A percentile compares a stretch with the other conserved stretches of the same genome.
Conservation (phyloP, 225 moss, liverwort and hornwort species). For the Bryoerythrophyllum caledonicum region DNA sequence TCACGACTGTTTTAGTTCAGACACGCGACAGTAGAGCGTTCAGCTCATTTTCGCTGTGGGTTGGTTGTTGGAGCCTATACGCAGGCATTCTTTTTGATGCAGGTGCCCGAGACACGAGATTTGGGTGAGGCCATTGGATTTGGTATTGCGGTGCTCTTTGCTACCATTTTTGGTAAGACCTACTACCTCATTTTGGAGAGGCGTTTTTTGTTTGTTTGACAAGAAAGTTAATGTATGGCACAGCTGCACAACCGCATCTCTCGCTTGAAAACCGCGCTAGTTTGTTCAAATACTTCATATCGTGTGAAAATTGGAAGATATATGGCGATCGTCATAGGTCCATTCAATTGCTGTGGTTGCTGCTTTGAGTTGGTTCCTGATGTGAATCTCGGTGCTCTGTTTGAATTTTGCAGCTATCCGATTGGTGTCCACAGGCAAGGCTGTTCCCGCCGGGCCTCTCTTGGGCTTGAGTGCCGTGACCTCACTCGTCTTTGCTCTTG, state of each 20-base stretch:
- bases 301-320: neutral
- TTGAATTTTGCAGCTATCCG: constrained; percentile 59
- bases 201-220: neutral
- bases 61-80: constrained; percentile 5
- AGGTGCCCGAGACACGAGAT: constrained; percentile 71
- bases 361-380: constrained; percentile 15
- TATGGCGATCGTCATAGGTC: neutral
- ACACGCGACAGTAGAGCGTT: neutral
- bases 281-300: neutral
- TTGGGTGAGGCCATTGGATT: constrained; percentile 76
- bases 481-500: constrained; percentile 66
- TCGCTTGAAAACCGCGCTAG: neutral
- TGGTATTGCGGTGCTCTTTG: constrained; percentile 68
- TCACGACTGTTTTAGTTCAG: neutral
- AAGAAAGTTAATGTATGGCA: neutral
- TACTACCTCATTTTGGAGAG: neutral
- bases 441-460: constrained; percentile 64
- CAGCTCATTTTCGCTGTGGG: constrained; percentile 14
- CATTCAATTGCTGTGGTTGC: neutral
- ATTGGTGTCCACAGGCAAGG: constrained; percentile 66
- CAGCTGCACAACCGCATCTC: neutral
- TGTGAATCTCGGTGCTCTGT: constrained; percentile 10
- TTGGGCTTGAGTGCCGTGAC: constrained; percentile 66
- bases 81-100: constrained; percentile 79
- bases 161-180: constrained; percentile 65